Evolutionary conservation across 2,329 filamentous ascomycete genomes (phyloP).

Genomic region (Penicillium sp.): DNA sequence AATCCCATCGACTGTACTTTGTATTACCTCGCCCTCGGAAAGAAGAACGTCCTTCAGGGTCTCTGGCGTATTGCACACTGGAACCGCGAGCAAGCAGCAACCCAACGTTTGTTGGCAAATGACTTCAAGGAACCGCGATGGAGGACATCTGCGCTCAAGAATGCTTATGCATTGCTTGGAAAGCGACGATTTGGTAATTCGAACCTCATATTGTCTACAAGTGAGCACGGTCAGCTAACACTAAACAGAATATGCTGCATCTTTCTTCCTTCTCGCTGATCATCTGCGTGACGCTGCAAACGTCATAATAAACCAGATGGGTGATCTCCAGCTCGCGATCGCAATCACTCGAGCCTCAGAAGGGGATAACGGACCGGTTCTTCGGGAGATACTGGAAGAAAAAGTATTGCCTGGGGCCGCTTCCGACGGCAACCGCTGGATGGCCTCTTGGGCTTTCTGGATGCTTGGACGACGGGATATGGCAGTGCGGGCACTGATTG

Average conservation of each 20-base stretch:
- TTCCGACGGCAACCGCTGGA: slow-evolving; percentile 83
- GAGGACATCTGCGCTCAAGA: slow-evolving; percentile 87
- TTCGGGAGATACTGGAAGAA: slow-evolving; percentile 73
- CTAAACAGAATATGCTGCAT: slow-evolving; percentile 78
- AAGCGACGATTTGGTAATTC: slow-evolving; percentile 74
- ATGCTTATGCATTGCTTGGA: slow-evolving; percentile 91
- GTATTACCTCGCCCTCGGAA: slow-evolving; percentile 85
- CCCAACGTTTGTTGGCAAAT: slow-evolving; percentile 76
- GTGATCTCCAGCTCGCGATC: slow-evolving; percentile 86
- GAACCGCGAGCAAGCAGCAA: slow-evolving; percentile 80
- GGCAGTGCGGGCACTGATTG: slow-evolving; percentile 78
- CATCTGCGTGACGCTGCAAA: slow-evolving; percentile 80
- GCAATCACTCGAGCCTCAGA: slow-evolving; percentile 85
- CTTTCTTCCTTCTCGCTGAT: slow-evolving; percentile 90
- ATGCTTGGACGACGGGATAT: slow-evolving; percentile 78
- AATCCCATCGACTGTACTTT: slow-evolving; percentile 89
- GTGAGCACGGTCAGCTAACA: slow-evolving; percentile 6
- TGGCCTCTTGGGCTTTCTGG: slow-evolving; percentile 94
- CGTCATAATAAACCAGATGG: slow-evolving; percentile 80
- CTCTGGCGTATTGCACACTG: slow-evolving; percentile 93
- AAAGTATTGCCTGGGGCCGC: slow-evolving; percentile 75
- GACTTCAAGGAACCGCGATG: slow-evolving; percentile 86
- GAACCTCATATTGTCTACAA: background rate
- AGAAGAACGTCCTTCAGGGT: slow-evolving; percentile 85
- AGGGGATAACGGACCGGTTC: slow-evolving; percentile 72